Base-by-base conservation (phyloP, 179 eudicot genomes). In the Spergularia azorica region DNA sequence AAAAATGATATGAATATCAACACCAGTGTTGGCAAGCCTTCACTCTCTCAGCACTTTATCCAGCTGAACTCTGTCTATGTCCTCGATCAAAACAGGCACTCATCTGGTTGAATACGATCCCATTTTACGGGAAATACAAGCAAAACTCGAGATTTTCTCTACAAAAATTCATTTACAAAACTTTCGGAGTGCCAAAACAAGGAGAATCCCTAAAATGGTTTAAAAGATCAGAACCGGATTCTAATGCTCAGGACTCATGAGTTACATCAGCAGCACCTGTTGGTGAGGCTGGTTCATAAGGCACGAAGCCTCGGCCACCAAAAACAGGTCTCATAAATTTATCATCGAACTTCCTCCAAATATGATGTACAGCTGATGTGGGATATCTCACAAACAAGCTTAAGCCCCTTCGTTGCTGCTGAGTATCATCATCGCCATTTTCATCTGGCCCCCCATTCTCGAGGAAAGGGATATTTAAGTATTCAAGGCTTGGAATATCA, bases 271-370 rank as follows among this genome's bases (percentile, higher is more conserved):
- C 81, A 74, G 81, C 84, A 57, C 80, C 87, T 36, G 88, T 88
- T 38, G 94, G 94, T n/a, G 92, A 81, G 60, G 86, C 78, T 9
- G 94, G 91, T 78, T 88, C 82, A 56, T 82, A 85, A 21, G 91
- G 85, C 54, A 84, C 94, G 46, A 90, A 90, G 32, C 94, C 94
- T 63, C 94, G 81, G 14, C 94, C 94, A 66, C 94, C 94, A 57
- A 90, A 90, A 74, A 88, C 88, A 5, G 94, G 94, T 71, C 94
- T 86, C 94, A 90, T 88, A 69, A 88, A 90, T 48, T 71, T 82
- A 81, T 88, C 87, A 78, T 90, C 94, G 43, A 90, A 88, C 83
- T 86, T 87, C 73, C 94, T 90, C 94, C 92, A 90, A 65, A 85
- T 72, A 65, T 83, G 81, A 77, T 86, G 90, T 50, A 82, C 83